Evolutionary conservation across 257 asterid species (phyloP), one percentile per base, ranked within the genome.

Genomic region (Linderniella brevidens): DNA sequence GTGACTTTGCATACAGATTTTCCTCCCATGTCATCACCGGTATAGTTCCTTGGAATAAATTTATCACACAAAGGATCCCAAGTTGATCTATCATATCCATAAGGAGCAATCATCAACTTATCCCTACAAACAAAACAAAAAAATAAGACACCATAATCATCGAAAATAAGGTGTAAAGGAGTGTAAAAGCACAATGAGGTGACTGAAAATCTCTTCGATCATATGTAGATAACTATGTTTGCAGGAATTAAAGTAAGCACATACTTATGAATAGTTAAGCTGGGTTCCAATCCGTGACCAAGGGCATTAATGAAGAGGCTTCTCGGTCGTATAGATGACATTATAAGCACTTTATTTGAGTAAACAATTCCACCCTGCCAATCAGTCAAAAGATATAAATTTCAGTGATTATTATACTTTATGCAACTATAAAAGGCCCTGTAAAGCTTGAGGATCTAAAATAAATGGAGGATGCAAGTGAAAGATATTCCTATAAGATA

Each of bases 361-460:
- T 84, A 84, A 44, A 84, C 79, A 68, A 84, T 58, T 59, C 95
- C 95, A 49, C 79, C 95, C 93, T 84, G 74, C 48, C 58, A 37
- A 64, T 18, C 46, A 13, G 41, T 25, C 59, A 35, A 50, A 59
- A 59, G 51, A 36, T 37, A 50, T 12, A 17, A 32, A 39, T 19
- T 25, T 42, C 49, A 16, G 17, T 6, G 49, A 44, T 9, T 10
- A 42, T 7, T 11, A 42, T 3, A 15, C 2, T 3, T 16, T 1
- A n/a, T 44, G 15, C 11, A 44, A 44, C 17, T 9, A 44, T 16
- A 19, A 44, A 16, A 13, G 17, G 15, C 17, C 19, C 4, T 3
- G 6, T 25, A 25, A 25, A 25, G 32, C 32, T 2, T 2, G 32
- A 6, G 32, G 32, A 25, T 25, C 32, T 25, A 25, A 25, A 25